A percentile compares a stretch with the other conserved stretches of the same genome.
Conservation (phyloP, 805 yeast genomes). For the Suhomyces emberorum region DNA sequence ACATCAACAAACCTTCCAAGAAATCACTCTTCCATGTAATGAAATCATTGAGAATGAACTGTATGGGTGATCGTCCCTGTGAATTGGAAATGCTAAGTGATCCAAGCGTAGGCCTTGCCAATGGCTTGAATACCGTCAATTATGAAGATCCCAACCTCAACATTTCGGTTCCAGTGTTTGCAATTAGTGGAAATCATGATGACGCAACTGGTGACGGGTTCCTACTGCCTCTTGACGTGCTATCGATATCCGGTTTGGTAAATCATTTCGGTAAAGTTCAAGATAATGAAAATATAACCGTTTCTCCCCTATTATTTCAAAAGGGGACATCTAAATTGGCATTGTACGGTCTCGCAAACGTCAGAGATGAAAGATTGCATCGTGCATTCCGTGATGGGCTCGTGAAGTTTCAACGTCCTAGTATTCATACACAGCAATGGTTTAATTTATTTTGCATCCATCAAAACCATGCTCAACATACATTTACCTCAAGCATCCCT, state of each 20-base stretch:
- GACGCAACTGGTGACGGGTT: conserved; percentile 88
- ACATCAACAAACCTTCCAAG: conserved; percentile 83
- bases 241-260: conserved; percentile 75
- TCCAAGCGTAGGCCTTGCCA: conserved; percentile 58
- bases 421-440: conserved; percentile 59
- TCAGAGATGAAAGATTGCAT: conserved; percentile 84
- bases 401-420: conserved; percentile 76
- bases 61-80: conserved; percentile 86
- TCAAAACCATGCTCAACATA: conserved; percentile 83
- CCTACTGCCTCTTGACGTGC: conserved; percentile 80
- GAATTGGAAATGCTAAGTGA: conserved; percentile 81
- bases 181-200: conserved; percentile 94
- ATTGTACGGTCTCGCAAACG: conserved; percentile 82
- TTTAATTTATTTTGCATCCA: conserved; percentile 84
- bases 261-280: conserved; percentile 86
- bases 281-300: conserved; percentile 68
- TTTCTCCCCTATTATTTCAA: conserved; percentile 74
- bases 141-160: conserved; percentile 90
- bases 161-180: conserved; percentile 85
- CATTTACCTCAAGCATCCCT: conserved; percentile 79
- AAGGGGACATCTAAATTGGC: conserved; percentile 84
- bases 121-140: conserved; percentile 68
- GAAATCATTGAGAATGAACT: conserved; percentile 61
- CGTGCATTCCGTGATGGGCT: conserved; percentile 77
- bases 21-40: conserved; percentile 83